Percentiles rank a stretch among this genome's conserved stretches.
Conservation (phyloP, 345 rosid species). For the Ceriops zippeliana region DNA sequence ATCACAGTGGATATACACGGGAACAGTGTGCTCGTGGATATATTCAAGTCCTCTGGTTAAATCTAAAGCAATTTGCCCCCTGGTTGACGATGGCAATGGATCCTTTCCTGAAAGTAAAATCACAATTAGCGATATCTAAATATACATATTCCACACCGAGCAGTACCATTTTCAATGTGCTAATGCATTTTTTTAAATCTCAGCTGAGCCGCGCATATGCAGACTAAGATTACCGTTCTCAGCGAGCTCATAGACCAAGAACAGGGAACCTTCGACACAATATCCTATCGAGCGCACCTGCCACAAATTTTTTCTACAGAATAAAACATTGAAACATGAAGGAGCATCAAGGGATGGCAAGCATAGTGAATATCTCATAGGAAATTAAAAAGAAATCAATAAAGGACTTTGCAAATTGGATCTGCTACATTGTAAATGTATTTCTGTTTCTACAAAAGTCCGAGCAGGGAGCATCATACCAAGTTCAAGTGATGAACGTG, state of each 20-base stretch:
- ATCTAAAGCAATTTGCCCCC: conserved; percentile 97
- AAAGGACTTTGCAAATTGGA: no score
- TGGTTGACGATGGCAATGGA: conserved; percentile 67
- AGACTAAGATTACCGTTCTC: conserved; percentile 92
- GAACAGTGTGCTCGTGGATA: conserved; percentile 96
- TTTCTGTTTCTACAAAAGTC: background rate
- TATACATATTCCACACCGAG: no score
- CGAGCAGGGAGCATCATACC: conserved; percentile 35
- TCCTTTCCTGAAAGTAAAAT: conserved; percentile 53
- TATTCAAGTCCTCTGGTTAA: conserved; percentile 98
- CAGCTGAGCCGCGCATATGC: conserved; percentile 83
- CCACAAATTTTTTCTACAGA: background rate
- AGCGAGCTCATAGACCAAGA: conserved; percentile 76
- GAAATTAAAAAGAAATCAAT: no score
- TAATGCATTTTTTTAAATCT: conserved; percentile 3
- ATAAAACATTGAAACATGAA: no score
- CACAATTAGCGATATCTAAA: no score
- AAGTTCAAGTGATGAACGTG: conserved; percentile 92
- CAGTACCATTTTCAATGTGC: no score
- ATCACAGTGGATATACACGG: conserved; percentile 94
- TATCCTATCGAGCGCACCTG: conserved; percentile 92
- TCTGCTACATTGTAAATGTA: no score
- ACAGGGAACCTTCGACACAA: conserved; percentile 93
- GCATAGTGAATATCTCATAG: no score
- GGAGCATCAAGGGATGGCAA: no score